These are phyloP conservation scores for Arabidopsis suecica DNA, from an alignment of 345 rosid species.

Conservation along the genomic window DNA sequence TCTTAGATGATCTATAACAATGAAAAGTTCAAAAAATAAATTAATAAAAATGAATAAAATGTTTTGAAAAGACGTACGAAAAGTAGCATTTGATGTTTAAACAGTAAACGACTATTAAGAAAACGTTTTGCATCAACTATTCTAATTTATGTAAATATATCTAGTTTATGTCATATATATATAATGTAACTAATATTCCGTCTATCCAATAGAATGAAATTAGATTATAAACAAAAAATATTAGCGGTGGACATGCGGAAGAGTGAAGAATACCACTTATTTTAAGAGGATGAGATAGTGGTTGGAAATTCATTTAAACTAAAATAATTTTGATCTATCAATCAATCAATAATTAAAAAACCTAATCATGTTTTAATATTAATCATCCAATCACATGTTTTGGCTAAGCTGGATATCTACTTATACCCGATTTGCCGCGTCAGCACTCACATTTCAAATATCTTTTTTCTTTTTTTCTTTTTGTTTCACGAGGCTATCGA, in stretches of 20 bases:
- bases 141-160: neutral
- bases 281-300: slow-evolving; percentile 25
- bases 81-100: neutral
- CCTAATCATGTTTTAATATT: slow-evolving; percentile 2
- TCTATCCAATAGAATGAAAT: neutral
- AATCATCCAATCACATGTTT: slow-evolving; percentile 37
- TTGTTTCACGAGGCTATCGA: neutral
- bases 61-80: neutral
- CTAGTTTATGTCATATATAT: neutral
- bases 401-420: slow-evolving; percentile 36
- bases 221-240: neutral
- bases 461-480: too few species aligned
- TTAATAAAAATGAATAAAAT: neutral
- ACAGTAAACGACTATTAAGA: neutral
- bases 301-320: slow-evolving; percentile 13
- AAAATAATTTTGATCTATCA: neutral
- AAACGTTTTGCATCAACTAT: neutral
- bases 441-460: slow-evolving; percentile 27
- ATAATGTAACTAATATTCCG: neutral
- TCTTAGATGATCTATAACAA: too few species aligned
- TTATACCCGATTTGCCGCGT: slow-evolving; percentile 31
- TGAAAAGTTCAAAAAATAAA: too few species aligned
- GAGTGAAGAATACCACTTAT: neutral
- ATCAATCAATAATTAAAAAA: slow-evolving; percentile 8
- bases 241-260: slow-evolving; percentile 19